Conservation (phyloP, 2,329 filamentous ascomycete genomes). For the Ceratocystis eucalypticola region DNA sequence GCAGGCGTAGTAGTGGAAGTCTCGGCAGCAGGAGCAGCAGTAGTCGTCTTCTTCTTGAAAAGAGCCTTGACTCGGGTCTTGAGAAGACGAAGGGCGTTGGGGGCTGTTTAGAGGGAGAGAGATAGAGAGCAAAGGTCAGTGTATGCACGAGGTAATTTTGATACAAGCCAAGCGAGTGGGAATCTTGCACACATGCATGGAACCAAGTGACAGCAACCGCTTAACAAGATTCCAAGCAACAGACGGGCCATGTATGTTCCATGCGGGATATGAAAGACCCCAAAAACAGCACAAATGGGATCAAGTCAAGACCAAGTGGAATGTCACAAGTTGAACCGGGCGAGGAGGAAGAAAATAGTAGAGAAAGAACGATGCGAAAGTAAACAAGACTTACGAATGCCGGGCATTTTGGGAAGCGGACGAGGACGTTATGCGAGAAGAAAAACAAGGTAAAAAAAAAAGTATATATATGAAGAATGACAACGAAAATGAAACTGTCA, state of each 20-base stretch:
- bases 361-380: background rate
- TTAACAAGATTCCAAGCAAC: background rate
- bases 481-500: conserved; percentile 3
- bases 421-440: background rate
- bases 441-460: conserved; percentile 1
- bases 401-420: conserved; percentile 14
- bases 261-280: too few species aligned
- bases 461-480: conserved; percentile 9
- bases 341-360: background rate
- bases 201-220: background rate
- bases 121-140: background rate
- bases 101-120: conserved; percentile 27
- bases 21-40: background rate
- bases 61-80: conserved; percentile 42
- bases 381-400: conserved; percentile 16
- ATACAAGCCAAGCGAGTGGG: background rate
- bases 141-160: background rate
- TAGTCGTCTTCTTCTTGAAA: conserved; percentile 36
- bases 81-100: conserved; percentile 39
- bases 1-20: conserved; percentile 7
- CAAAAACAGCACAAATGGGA: background rate
- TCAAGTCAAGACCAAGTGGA: background rate
- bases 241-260: too few species aligned
- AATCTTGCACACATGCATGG: background rate
- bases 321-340: background rate